Evolutionary conservation across 2,329 filamentous ascomycete genomes (phyloP).

Genomic region (Apiospora phragmitis): DNA sequence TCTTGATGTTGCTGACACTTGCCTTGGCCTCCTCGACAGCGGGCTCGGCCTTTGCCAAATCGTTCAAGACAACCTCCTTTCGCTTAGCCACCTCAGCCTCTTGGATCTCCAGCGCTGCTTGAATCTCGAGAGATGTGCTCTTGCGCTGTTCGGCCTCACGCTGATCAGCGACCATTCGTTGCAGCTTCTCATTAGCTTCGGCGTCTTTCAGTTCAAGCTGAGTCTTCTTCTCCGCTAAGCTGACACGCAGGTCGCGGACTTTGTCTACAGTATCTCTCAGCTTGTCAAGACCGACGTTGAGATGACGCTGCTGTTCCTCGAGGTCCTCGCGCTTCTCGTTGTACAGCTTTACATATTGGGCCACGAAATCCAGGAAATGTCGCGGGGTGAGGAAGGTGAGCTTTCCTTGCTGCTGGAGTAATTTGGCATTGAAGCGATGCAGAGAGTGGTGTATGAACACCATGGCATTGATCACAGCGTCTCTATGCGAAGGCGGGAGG

Average conservation of each 20-base stretch:
- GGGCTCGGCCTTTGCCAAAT: constrained; percentile 88
- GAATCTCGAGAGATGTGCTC: constrained; percentile 83
- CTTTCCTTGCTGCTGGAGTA: constrained; percentile 89
- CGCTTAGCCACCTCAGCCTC: constrained; percentile 83
- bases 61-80: constrained; percentile 79
- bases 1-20: constrained; percentile 98
- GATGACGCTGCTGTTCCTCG: constrained; percentile 96
- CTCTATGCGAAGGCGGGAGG: constrained; percentile 85
- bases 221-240: constrained; percentile 89
- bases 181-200: constrained; percentile 95
- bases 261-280: constrained; percentile 95
- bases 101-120: constrained; percentile 83
- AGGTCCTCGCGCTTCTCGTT: constrained; percentile 98
- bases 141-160: constrained; percentile 91
- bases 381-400: constrained; percentile 92
- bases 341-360: constrained; percentile 95
- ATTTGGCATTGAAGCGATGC: constrained; percentile 82
- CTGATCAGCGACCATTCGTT: constrained; percentile 96
- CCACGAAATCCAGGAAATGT: constrained; percentile 97
- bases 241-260: constrained; percentile 86
- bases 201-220: constrained; percentile 92
- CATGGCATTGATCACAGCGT: constrained; percentile 96
- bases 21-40: constrained; percentile 91
- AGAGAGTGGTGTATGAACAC: constrained; percentile 98
- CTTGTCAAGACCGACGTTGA: constrained; percentile 98